Conservation (phyloP, 177 flowering plant genomes). For the Vitis hybrid region DNA sequence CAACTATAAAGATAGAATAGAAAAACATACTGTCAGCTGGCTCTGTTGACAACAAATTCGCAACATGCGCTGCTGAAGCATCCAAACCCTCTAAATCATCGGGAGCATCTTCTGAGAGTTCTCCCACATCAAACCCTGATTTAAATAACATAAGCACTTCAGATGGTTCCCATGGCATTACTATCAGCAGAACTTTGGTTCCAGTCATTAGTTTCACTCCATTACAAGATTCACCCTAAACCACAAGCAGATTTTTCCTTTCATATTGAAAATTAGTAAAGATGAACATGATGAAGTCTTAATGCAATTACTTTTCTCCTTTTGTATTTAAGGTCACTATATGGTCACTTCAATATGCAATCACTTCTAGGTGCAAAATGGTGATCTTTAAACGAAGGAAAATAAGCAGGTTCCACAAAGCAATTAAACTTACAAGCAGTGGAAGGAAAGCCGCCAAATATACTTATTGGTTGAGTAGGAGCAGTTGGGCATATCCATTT, state of each 20-base stretch:
- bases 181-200: neutral
- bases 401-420: neutral
- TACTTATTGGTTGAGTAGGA: slow-evolving; percentile 61
- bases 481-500: slow-evolving; percentile 95
- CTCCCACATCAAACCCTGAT: slow-evolving; percentile 73
- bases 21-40: slow-evolving; percentile 50
- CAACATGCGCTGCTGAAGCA: slow-evolving; percentile 72
- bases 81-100: slow-evolving; percentile 78
- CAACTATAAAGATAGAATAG: neutral
- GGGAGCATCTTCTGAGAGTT: slow-evolving; percentile 71
- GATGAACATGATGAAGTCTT: neutral
- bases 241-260: neutral
- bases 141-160: slow-evolving; percentile 7
- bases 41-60: slow-evolving; percentile 58
- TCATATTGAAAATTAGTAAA: neutral
- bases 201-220: neutral
- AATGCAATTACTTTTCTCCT: neutral
- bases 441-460: slow-evolving; percentile 81
- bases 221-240: neutral
- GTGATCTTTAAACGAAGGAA: neutral
- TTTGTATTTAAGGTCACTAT: neutral
- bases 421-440: slow-evolving; percentile 60
- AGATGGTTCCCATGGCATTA: neutral
- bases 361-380: neutral
- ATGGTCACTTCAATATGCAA: neutral